Evolutionary conservation across 441 rosid genomes (phyloP), one percentile per base, ranked within the genome.

Genomic region (Eutrema salsugineum): DNA sequence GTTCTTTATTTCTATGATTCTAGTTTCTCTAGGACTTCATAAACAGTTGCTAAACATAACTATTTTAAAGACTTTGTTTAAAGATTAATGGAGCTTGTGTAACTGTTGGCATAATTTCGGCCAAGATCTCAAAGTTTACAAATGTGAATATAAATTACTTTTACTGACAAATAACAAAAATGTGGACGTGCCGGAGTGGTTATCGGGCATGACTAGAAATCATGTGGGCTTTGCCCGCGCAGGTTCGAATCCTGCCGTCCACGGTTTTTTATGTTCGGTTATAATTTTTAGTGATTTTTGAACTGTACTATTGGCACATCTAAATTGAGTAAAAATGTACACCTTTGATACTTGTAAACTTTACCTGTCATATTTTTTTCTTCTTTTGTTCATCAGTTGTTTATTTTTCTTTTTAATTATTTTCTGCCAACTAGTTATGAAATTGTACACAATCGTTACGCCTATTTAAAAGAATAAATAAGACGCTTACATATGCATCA

Each of bases 201-300:
- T 83, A 83, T 85, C 86, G 86, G 89, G 89, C 89, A 87, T 85
- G 93, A 90, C 91, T 86, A 88, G 96, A 94, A 94, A 87, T 91
- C 93, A 49, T 75, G 73, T 74, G 78, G 73, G 73, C 58, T 74
- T 14, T 24, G 56, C 72, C 69, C 78, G 78, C 96, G 96, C 97
- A 88, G 94, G 94, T 89, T 93, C 91, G 97, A 91, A 87, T 93
- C 93, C 91, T 89, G 95, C 94, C 87, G 95, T 79, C 51, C 97
- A 89, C 95, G 98, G 0, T 36, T 58, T 58, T 36, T 8, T 1
- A 0, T 32, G 5, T 32, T 33, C 12, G 0, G 1, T 36, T 28
- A 15, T 10, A 19, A 2, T 40, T n/a, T 40, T 4, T 19, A 47
- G n/a, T 28, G 53, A 1, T 56, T 28, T 43, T 3, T 6, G 24